These are phyloP conservation scores for Cystobasidium slooffiae DNA, from an alignment of 1,284 basidiomycete species.

Conservation along the genomic window DNA sequence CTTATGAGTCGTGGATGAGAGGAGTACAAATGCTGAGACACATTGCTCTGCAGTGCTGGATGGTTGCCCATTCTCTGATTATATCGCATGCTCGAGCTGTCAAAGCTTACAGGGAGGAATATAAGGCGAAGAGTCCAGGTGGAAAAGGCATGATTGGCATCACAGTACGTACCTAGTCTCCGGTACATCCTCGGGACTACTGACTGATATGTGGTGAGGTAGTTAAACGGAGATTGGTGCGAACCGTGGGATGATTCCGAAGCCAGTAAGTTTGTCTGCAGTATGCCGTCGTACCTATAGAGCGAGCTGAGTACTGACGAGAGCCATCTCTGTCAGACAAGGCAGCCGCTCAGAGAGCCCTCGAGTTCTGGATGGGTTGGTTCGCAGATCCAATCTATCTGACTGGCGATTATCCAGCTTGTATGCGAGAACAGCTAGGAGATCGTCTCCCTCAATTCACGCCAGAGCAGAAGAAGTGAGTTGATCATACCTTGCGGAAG, in stretches of 20 bases:
- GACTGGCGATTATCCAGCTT: slow-evolving; percentile 66
- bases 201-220: not conserved
- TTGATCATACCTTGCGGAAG: not conserved
- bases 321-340: slow-evolving; percentile 61
- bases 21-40: not conserved
- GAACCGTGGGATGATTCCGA: slow-evolving; percentile 67
- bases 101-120: slow-evolving; percentile 68
- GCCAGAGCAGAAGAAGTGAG: slow-evolving; percentile 61
- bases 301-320: not conserved
- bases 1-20: too few relatives aligned
- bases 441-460: slow-evolving; percentile 71
- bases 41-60: slow-evolving; percentile 62
- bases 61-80: slow-evolving; percentile 71
- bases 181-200: not conserved
- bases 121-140: slow-evolving; percentile 60
- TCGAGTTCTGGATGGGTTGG: slow-evolving; percentile 42
- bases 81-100: slow-evolving; percentile 70
- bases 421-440: slow-evolving; percentile 67
- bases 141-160: slow-evolving; percentile 70
- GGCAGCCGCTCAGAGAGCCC: slow-evolving; percentile 61
- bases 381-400: slow-evolving; percentile 45
- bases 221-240: slow-evolving; percentile 70
- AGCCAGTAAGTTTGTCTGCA: not conserved
- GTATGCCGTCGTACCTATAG: not conserved
- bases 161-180: slow-evolving; percentile 57